Base-by-base conservation (phyloP, 2,329 filamentous ascomycete genomes). In the Phialocephala subalpina region DNA sequence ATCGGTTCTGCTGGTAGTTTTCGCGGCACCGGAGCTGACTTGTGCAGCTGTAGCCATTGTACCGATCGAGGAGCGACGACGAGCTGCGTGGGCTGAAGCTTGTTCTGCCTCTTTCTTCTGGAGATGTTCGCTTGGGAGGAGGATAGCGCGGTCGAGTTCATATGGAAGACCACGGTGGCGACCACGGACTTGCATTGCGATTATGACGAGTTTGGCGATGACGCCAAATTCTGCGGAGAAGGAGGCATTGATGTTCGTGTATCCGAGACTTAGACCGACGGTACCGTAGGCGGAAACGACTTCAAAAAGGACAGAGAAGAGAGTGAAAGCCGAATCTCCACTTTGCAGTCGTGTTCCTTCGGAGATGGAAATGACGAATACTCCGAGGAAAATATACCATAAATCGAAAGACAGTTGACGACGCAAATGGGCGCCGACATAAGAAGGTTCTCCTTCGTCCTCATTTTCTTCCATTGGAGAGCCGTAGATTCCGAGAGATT, bases 321-420 rank as follows among this genome's bases (percentile, higher is more conserved):
- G 81, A 64, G 87, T 86, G 73, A 94, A 92, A 3, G 89, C 82
- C 27, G 78, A 80, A 72, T 86, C 81, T 36, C 79, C 78, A 2
- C 74, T 85, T 75, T 92, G 83, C 14, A 99, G 82, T 18, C 89
- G 87, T 8, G 74, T 64, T 3, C 94, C 95, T 80, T 99, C 97
- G 35, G 92, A 89, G 73, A 99, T 97, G 67, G 91, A 86, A 74
- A 99, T 92, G 76, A 98, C 87, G 80, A 99, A 99, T 72, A 97
- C 88, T 0, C 96, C 96, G 25, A 98, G 78, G 76, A 97, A 97
- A 65, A 99, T 91, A 74, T 94, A 99, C 96, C 96, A 99, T 78
- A 99, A 79, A 80, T 99, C 96, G 81, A 99, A 99, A 62, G 94
- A 97, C 40, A 99, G 86, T 79, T 99, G 96, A 56, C 92, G 89